phyloP scores from a whole-genome alignment of 2,329 filamentous ascomycete species.

The Dactylonectria macrodidyma region DNA sequence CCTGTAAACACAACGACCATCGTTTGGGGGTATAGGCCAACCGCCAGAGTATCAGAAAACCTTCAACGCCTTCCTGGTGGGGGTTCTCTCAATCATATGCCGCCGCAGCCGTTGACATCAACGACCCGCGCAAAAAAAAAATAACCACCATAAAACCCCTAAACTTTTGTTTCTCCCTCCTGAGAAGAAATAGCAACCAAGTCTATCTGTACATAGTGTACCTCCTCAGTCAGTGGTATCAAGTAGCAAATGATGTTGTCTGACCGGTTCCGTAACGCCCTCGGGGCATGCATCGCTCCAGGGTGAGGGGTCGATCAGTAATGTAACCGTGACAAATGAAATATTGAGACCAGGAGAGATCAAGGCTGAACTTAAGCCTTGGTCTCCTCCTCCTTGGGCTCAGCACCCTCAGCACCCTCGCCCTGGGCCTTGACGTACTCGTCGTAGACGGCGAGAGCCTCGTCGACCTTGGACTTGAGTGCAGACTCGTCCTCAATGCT shows the following conservation, averaged over 20 bases:
- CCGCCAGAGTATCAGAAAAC: conserved; percentile 58
- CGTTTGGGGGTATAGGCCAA: conserved; percentile 59
- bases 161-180: conserved; percentile 55
- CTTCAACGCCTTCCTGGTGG: conserved; percentile 59
- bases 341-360: conserved; percentile 35
- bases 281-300: conserved; percentile 44
- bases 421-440: conserved; percentile 95
- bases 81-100: conserved; percentile 44
- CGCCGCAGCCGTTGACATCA: conserved; percentile 39
- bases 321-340: conserved; percentile 51
- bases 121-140: conserved; percentile 41
- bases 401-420: conserved; percentile 55
- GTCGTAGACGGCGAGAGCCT: conserved; percentile 97
- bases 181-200: conserved; percentile 57
- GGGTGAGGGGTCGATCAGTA: conserved; percentile 46
- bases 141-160: conserved; percentile 48
- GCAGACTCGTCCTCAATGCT: conserved; percentile 92
- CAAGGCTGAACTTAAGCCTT: conserved; percentile 55
- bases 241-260: conserved; percentile 49
- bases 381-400: conserved; percentile 64
- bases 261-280: conserved; percentile 45
- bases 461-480: conserved; percentile 95
- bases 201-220: conserved; percentile 60
- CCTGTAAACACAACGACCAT: conserved; percentile 54
- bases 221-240: conserved; percentile 44